A percentile compares a stretch with the other conserved stretches of the same genome.
phyloP scores from a whole-genome alignment of 2,329 filamentous ascomycete genomes.

The Neurospora sp. region DNA sequence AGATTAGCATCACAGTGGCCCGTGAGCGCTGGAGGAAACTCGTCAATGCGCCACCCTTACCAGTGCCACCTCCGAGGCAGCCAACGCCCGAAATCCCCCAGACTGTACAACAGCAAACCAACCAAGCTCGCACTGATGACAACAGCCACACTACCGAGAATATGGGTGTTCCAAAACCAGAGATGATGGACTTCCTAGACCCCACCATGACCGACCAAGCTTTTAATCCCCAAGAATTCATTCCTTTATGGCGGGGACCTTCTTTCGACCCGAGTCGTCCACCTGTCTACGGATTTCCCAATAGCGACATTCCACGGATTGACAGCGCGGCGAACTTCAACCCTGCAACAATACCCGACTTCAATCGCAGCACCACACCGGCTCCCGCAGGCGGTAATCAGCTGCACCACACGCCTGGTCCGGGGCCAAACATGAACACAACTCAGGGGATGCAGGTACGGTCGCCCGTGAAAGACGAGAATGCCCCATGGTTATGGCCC shows the following conservation, averaged over 20 bases:
- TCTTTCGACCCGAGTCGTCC: background rate
- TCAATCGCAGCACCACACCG: background rate
- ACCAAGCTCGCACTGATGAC: background rate
- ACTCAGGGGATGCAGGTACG: background rate
- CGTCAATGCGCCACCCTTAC: slow-evolving; percentile 24
- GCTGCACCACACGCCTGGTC: background rate
- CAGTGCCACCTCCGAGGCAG: slow-evolving; percentile 1
- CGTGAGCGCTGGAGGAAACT: slow-evolving; percentile 43
- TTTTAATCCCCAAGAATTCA: slow-evolving; percentile 14
- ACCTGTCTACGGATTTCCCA: slow-evolving; percentile 7
- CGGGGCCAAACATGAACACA: background rate
- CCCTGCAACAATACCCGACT: slow-evolving; percentile 3
- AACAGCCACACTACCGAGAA: background rate
- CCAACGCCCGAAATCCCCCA: background rate
- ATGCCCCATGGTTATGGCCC: slow-evolving; percentile 46
- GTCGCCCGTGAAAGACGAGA: slow-evolving; percentile 30
- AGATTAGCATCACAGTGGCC: slow-evolving; percentile 25
- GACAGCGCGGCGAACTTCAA: slow-evolving; percentile 5
- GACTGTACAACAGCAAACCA: background rate
- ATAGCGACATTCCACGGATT: slow-evolving; percentile 1
- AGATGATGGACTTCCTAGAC: slow-evolving; percentile 14
- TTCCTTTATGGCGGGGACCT: slow-evolving; percentile 5
- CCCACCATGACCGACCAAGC: slow-evolving; percentile 11
- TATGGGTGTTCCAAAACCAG: slow-evolving; percentile 4
- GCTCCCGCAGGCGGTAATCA: slow-evolving; percentile 1